Percentiles rank a stretch among this genome's conserved stretches.
Evolutionary conservation across 257 asterid genomes (phyloP).

Genomic region (Haberlea rhodopensis): DNA sequence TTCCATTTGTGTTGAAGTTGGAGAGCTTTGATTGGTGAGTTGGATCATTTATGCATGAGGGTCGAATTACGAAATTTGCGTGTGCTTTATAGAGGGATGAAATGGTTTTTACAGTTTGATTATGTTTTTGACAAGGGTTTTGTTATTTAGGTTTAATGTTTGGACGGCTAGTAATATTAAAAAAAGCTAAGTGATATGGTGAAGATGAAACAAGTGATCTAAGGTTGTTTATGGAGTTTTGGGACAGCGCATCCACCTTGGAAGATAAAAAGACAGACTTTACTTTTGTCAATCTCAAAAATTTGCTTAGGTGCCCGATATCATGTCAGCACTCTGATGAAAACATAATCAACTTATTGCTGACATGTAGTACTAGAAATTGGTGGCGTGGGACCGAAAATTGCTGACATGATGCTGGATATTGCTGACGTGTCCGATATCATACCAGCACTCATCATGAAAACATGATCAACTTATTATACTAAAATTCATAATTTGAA

Average conservation of each 20-base stretch:
- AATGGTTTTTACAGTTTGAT: not conserved
- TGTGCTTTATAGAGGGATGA: constrained; percentile 36
- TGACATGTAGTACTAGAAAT: too few species aligned
- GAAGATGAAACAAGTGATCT: constrained; percentile 47
- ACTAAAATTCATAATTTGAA: too few species aligned
- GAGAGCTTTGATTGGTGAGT: constrained; percentile 1
- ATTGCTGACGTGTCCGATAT: too few species aligned
- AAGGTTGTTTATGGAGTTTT: constrained; percentile 37
- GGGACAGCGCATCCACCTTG: constrained; percentile 57
- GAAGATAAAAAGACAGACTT: not conserved
- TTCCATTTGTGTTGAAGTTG: constrained; percentile 45
- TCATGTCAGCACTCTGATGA: too few species aligned
- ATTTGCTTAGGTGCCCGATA: too few species aligned
- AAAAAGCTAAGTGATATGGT: constrained; percentile 51
- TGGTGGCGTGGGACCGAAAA: too few species aligned
- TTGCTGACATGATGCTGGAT: too few species aligned
- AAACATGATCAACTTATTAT: too few species aligned
- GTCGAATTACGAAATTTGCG: constrained; percentile 22
- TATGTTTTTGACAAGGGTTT: not conserved
- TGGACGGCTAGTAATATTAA: constrained; percentile 50
- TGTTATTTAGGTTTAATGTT: constrained; percentile 4
- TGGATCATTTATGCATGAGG: constrained; percentile 28
- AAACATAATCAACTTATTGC: too few species aligned
- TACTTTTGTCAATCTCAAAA: not conserved
- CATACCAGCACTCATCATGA: too few species aligned